Conservation (phyloP, 208 protist species). For the Wallacemonas rigidus region DNA sequence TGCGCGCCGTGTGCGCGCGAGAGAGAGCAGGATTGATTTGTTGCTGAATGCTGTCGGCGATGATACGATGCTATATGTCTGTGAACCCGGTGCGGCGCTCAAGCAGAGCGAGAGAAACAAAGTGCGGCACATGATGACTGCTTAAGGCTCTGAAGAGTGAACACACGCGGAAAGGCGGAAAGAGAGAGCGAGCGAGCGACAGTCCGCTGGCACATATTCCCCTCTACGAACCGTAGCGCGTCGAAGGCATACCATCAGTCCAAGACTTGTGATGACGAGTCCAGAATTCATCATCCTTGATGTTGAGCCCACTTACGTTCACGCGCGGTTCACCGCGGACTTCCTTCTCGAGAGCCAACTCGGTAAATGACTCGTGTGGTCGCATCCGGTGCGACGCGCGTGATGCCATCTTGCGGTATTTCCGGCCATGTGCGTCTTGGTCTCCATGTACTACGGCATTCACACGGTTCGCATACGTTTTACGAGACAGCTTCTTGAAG, state of each 20-base stretch:
- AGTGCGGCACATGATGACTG: no score
- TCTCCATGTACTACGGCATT: slow-evolving; percentile 87
- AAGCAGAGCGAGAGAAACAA: no score
- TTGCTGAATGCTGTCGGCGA: no score
- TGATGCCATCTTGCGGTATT: slow-evolving; percentile 62
- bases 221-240: slow-evolving; percentile 30
- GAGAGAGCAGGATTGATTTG: no score
- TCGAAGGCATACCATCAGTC: slow-evolving; percentile 61
- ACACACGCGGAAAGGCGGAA: no score
- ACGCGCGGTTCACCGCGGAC: slow-evolving; percentile 68
- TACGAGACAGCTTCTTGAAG: slow-evolving; percentile 79
- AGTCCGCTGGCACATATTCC: neutral
- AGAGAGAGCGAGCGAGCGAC: no score
- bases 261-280: slow-evolving; percentile 47
- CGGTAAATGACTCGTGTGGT: slow-evolving; percentile 63
- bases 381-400: slow-evolving; percentile 51
- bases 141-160: no score
- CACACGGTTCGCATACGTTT: slow-evolving; percentile 84
- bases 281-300: slow-evolving; percentile 50
- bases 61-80: no score
- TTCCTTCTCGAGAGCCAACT: slow-evolving; percentile 82
- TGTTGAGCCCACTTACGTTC: slow-evolving; percentile 37
- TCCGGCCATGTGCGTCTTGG: slow-evolving; percentile 83
- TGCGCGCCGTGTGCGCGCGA: no score
- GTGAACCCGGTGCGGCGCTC: no score